phyloP scores from a whole-genome alignment of 306 rosid species.

The Quercus parvula region DNA sequence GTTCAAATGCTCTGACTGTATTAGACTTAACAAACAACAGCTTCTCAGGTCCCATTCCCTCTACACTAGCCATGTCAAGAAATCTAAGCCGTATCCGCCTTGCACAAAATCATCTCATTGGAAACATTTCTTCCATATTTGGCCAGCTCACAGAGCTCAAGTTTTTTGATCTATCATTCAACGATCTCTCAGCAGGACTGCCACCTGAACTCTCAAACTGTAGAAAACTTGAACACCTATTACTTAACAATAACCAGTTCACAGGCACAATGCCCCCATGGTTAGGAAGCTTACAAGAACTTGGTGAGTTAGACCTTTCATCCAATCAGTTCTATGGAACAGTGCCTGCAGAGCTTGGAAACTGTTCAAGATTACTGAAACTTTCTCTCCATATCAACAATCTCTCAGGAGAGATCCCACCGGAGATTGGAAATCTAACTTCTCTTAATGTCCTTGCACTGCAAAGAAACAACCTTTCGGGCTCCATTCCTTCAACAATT shows the following conservation, averaged over 20 bases:
- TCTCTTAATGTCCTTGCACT: slow-evolving; percentile 75
- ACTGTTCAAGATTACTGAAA: slow-evolving; percentile 71
- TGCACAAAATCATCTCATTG: slow-evolving; percentile 61
- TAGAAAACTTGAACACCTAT: slow-evolving; percentile 59
- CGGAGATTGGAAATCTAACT: slow-evolving; percentile 78
- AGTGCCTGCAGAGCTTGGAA: slow-evolving; percentile 69
- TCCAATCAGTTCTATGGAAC: slow-evolving; percentile 61
- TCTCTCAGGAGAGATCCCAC: slow-evolving; percentile 70
- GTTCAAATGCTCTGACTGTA: slow-evolving; percentile 52
- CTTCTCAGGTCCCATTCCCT: slow-evolving; percentile 85
- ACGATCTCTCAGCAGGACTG: slow-evolving; percentile 59
- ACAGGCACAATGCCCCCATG: slow-evolving; percentile 58
- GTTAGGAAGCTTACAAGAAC: slow-evolving; percentile 61
- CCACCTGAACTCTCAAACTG: slow-evolving; percentile 57
- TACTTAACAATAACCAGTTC: slow-evolving; percentile 59
- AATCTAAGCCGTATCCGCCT: slow-evolving; percentile 81
- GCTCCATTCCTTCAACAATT: slow-evolving; percentile 66
- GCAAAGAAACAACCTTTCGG: slow-evolving; percentile 65
- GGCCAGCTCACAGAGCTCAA: slow-evolving; percentile 61
- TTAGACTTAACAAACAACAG: slow-evolving; percentile 92
- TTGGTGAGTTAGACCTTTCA: slow-evolving; percentile 90
- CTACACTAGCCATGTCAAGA: slow-evolving; percentile 47
- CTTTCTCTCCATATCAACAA: slow-evolving; percentile 75
- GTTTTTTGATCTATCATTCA: slow-evolving; percentile 79
- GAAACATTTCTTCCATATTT: slow-evolving; percentile 59